phyloP scores from a whole-genome alignment of 495 filamentous ascomycete species.

The Hypoxylon trugodes region DNA sequence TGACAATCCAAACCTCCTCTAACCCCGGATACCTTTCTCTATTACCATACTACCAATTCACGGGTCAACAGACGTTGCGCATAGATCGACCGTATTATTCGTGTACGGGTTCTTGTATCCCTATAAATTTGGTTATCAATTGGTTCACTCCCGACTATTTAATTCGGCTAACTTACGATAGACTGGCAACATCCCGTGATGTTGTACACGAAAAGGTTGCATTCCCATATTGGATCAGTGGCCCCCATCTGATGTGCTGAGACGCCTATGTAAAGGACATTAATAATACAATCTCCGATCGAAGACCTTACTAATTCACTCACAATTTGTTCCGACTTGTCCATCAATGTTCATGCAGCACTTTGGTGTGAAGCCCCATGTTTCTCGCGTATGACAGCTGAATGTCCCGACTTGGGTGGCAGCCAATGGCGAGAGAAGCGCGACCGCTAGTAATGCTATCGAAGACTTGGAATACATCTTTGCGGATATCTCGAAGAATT shows the following conservation, averaged over 20 bases:
- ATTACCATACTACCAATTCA: neutral
- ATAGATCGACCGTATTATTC: constrained; percentile 40
- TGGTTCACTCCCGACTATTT: neutral
- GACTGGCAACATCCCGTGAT: constrained; percentile 45
- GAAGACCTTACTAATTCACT: neutral
- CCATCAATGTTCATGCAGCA: constrained; percentile 44
- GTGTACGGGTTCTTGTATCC: constrained; percentile 42
- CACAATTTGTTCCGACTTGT: constrained; percentile 44
- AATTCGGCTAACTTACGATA: constrained; percentile 28
- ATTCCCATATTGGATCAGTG: constrained; percentile 39
- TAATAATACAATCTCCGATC: neutral
- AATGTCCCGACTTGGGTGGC: constrained; percentile 26
- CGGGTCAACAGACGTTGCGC: constrained; percentile 31
- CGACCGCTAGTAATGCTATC: constrained; percentile 19
- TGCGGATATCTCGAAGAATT: neutral
- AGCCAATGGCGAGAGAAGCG: constrained; percentile 23
- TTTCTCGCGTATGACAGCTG: constrained; percentile 34
- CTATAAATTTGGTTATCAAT: constrained; percentile 15
- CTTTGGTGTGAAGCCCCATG: constrained; percentile 35
- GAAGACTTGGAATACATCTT: constrained; percentile 25
- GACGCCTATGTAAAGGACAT: constrained; percentile 21
- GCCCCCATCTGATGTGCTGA: constrained; percentile 38
- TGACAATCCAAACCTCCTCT: neutral
- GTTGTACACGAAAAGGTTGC: constrained; percentile 45
- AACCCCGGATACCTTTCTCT: neutral